Evolutionary conservation across 78 protist species (phyloP), one percentile per base, ranked within the genome.

Genomic region (Protostelium mycophagum): DNA sequence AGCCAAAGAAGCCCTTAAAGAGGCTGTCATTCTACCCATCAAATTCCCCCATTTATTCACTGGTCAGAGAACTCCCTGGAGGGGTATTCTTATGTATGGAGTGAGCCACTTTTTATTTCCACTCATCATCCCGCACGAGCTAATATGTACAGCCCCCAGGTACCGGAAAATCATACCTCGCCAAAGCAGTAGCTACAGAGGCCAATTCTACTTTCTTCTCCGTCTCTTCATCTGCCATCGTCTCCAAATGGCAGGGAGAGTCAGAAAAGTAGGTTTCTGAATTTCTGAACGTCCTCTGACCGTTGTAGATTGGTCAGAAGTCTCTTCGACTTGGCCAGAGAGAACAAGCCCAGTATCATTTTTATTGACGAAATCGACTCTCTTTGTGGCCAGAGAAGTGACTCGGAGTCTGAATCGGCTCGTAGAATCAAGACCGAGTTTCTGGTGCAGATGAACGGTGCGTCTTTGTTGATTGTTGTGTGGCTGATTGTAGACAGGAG

Each of bases 331-430:
- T 87, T 97, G 94, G 99, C 99, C n/a, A 63, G 99, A 10, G 98
- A 92, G 36, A 28, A 87, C n/a, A 36, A 86, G 36, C 99, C 99
- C 31, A 35, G 98, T 83, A 98, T 99, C 88, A 94, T 99, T 86
- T 99, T 99, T 88, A 90, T 99, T 35, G 99, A 99, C 86, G 99
- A 99, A 89, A 96, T 99, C 25, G 99, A 99, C 88, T 96, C 99
- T 1, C 84, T 99, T 23, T 84, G 95, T 85, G 28, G 93, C 10
- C 38, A 96, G 28, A 94, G 99, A 35, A 83, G 95, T 0, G 99
- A 98, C 36, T 36, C 38, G n/a, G 99, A 99, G 88, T 37, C 86
- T 38, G 99, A 99, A 84, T 1, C 98, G 0, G 90, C 99, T 0
- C 88, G 99, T 1, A 95, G 99, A 35, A 94, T 99, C 63, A 99